Conservation (phyloP, 768 basidiomycete species). For the Mycena pura region DNA sequence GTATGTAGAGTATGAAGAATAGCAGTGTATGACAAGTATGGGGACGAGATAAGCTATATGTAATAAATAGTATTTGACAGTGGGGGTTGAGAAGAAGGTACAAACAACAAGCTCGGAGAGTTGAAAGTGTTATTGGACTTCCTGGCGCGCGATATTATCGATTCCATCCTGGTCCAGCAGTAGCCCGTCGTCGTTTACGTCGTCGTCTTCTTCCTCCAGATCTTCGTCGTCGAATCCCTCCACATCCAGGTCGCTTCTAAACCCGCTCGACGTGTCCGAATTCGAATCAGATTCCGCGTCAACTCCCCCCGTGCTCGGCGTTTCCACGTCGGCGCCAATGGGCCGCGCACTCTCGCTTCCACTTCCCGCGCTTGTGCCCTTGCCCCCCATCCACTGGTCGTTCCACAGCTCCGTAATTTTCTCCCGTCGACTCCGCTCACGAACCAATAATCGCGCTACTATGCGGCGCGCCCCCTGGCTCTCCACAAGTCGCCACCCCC, state of each 20-base stretch:
- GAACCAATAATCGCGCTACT: constrained; percentile 67
- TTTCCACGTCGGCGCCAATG: constrained; percentile 17
- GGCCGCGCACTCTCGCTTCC: background rate
- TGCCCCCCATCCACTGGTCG: constrained; percentile 53
- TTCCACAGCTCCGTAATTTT: constrained; percentile 70
- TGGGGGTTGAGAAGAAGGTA: background rate
- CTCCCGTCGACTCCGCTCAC: constrained; percentile 72
- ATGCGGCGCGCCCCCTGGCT: constrained; percentile 57
- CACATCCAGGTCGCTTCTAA: constrained; percentile 14
- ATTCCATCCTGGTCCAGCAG: constrained; percentile 28
- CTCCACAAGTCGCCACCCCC: constrained; percentile 44
- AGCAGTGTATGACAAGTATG: too few relatives aligned
- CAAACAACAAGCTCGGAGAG: constrained; percentile 6
- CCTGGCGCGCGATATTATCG: constrained; percentile 27
- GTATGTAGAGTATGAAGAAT: too few relatives aligned
- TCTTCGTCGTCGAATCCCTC: constrained; percentile 23
- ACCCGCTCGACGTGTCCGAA: constrained; percentile 2
- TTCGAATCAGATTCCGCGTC: background rate
- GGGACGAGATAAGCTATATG: too few relatives aligned
- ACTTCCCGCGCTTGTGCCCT: background rate
- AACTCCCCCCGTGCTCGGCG: constrained; percentile 10
- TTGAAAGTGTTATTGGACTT: constrained; percentile 23
- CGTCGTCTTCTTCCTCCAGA: constrained; percentile 28
- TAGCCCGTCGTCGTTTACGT: constrained; percentile 27
- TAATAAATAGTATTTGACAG: too few relatives aligned